Percentiles rank a stretch among this genome's conserved stretches.
Evolutionary conservation across 176 grass and related monocot species (phyloP).

Genomic region (Eleusine indica): DNA sequence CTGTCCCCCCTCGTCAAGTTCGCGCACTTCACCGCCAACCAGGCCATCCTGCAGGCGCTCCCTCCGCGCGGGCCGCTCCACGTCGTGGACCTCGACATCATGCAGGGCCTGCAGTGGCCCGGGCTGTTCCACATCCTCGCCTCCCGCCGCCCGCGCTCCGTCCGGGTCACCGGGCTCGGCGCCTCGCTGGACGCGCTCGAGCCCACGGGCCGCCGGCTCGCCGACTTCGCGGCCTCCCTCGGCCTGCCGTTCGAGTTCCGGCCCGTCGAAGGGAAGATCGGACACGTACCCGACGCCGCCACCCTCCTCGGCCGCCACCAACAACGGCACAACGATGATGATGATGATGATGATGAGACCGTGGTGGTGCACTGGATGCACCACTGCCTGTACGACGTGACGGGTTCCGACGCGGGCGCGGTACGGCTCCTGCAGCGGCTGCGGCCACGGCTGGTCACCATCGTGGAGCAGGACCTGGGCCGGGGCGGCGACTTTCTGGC

Average conservation of each 20-base stretch:
- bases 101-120: constrained; percentile 95
- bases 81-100: constrained; percentile 89
- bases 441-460: constrained; percentile 77
- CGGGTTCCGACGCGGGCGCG: constrained; percentile 71
- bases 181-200: constrained; percentile 79
- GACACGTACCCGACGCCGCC: constrained; percentile 48
- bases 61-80: constrained; percentile 58
- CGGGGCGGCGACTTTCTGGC: constrained; percentile 73
- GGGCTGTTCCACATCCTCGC: constrained; percentile 90
- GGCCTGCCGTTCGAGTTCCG: constrained; percentile 80
- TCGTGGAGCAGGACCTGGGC: constrained; percentile 90
- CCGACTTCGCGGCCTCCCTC: constrained; percentile 66
- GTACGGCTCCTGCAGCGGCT: constrained; percentile 60
- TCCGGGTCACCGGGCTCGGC: constrained; percentile 80
- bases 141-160: constrained; percentile 63
- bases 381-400: constrained; percentile 89
- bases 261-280: constrained; percentile 82
- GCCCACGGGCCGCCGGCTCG: constrained; percentile 70
- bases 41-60: constrained; percentile 84
- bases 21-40: constrained; percentile 96
- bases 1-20: constrained; percentile 90
- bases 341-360: constrained; percentile 41
- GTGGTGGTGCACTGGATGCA: constrained; percentile 97
- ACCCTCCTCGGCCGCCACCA: constrained; percentile 32
- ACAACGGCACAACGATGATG: constrained; percentile 16